Base-by-base conservation (phyloP, 179 eudicot species). In the Drosera spatulata region DNA sequence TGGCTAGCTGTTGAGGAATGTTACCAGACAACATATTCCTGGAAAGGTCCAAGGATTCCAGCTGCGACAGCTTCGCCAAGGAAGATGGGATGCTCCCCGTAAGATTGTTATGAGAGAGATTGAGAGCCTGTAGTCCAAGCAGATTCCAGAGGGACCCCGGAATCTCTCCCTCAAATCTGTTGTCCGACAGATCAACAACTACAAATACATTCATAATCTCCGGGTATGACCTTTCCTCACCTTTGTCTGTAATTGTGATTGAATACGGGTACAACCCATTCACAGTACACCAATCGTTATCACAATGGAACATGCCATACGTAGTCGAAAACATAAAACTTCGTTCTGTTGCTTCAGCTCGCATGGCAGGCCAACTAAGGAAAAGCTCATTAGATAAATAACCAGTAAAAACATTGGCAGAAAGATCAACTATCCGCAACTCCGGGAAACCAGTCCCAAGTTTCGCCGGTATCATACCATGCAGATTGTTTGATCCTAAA, bases 11-110 rank as follows among this genome's bases (percentile, higher is more conserved):
- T 13, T 9, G 43, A 3, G 81, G 77, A 49, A 77, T 75, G 2
- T 15, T 42, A 4, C 79, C 82, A 0, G 65, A 55, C 48, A 77
- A 75, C 50, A 51, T 53, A 51, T 77, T 77, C 6, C 41, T 53
- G 0, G 82, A 74, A 22, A 74, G 68, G 47, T 80, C 82, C 40
- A 77, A 51, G 2, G 73, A 69, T 37, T 80, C 78, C 15, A 80
- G 66, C 2, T 72, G 48, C 46, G 15, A 55, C 46, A 80, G 52
- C 13, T 74, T 62, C 1, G 70, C 69, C 1, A 77, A 13, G 6
- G 68, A 66, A 5, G 60, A 9, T 22, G 82, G 74, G 33, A 80
- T 75, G 10, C 8, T 13, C 39, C 80, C 76, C 1, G 43, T 33
- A 2, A 77, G 68, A 49, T 22, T 45, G 50, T 75, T 81, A 70